These are phyloP conservation scores for Periconia sp. DNA, from an alignment of 2,329 filamentous ascomycete species.

Conservation along the genomic window DNA sequence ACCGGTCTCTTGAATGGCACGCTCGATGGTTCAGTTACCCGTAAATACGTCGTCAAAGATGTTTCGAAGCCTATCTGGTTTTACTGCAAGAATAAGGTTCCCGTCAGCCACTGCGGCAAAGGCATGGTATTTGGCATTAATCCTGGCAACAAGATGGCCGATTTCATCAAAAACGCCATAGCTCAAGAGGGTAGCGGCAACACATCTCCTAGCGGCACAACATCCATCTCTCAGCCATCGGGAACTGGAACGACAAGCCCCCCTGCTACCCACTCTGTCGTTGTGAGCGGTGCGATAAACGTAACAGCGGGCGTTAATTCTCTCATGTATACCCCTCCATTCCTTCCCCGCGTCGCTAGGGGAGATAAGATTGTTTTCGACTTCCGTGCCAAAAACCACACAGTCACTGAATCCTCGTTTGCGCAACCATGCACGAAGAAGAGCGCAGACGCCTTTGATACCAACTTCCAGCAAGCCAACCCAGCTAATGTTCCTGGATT, in stretches of 20 bases:
- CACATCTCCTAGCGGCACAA: neutral
- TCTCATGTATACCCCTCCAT: neutral
- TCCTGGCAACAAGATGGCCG: neutral
- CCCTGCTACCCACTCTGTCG: neutral
- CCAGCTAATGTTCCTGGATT: neutral
- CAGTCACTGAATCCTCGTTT: neutral
- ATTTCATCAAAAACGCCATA: neutral
- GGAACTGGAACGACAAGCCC: too few species aligned
- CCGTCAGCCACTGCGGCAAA: neutral
- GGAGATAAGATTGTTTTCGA: neutral
- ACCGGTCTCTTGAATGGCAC: neutral
- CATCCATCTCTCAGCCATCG: neutral
- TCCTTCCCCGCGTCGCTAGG: neutral
- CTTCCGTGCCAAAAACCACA: neutral
- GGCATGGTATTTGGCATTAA: neutral
- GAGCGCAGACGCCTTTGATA: neutral
- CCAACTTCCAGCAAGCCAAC: neutral
- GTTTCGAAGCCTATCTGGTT: neutral
- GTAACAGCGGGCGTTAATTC: neutral
- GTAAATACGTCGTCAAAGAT: neutral
- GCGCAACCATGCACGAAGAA: neutral
- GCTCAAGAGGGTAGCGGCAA: neutral
- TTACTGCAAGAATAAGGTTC: neutral
- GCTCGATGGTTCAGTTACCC: neutral
- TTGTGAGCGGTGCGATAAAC: neutral